Percentiles rank a stretch among this genome's conserved stretches.
Conservation (phyloP, 2,329 filamentous ascomycete species). For the Penicillium rolfsii region DNA sequence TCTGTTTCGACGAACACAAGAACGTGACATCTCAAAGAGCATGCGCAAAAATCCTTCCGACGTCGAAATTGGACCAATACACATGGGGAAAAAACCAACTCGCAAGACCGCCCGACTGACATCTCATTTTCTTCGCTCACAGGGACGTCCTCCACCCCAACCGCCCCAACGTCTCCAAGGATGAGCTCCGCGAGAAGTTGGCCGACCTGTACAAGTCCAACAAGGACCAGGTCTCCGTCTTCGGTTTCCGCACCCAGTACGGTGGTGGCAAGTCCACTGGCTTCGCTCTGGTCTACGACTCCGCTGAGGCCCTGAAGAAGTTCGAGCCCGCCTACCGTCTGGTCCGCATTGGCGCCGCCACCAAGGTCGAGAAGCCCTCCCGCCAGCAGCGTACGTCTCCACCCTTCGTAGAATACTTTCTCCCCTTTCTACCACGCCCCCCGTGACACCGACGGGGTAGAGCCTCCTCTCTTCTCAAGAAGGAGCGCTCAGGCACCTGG, state of each 20-base stretch:
- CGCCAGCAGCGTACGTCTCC: conserved; percentile 94
- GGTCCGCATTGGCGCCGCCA: conserved; percentile 86
- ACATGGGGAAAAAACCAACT: conserved; percentile 8
- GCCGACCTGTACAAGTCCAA: conserved; percentile 95
- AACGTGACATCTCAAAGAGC: not conserved
- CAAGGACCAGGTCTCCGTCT: conserved; percentile 97
- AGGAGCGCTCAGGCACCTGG: conserved; percentile 4
- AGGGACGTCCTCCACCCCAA: conserved; percentile 99
- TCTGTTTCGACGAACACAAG: not conserved
- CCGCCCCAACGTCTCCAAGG: conserved; percentile 98
- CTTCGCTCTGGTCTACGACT: conserved; percentile 99
- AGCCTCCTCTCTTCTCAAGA: not conserved
- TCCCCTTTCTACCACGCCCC: conserved; percentile 5
- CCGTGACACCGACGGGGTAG: conserved; percentile 10
- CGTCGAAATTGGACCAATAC: conserved; percentile 4
- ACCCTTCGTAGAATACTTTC: not conserved
- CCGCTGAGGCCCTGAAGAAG: conserved; percentile 97
- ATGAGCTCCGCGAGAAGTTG: conserved; percentile 95
- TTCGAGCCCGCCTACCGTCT: conserved; percentile 99
- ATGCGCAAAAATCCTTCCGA: conserved; percentile 15
- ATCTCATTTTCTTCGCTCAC: conserved; percentile 22
- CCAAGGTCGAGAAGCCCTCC: conserved; percentile 95
- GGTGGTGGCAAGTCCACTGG: conserved; percentile 99
- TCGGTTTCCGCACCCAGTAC: conserved; percentile 97
- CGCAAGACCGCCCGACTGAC: conserved; percentile 26